These are phyloP conservation scores for Aspergillus sclerotioniger DNA, from an alignment of 495 filamentous ascomycete species.

Conservation along the genomic window DNA sequence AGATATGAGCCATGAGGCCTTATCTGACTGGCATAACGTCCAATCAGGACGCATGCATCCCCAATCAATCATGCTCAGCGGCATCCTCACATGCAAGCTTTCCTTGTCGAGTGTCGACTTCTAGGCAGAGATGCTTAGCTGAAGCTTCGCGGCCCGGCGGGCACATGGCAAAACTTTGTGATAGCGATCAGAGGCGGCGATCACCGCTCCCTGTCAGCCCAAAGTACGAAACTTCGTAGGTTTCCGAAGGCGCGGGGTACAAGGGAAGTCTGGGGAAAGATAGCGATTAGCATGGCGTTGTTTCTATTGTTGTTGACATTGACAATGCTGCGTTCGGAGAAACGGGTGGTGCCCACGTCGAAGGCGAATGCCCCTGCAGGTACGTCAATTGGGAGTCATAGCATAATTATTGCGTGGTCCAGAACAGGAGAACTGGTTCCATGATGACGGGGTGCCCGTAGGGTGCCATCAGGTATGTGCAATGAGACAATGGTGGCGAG, in stretches of 20 bases:
- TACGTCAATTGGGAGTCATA: not conserved
- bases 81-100: not conserved
- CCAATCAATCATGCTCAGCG: not conserved
- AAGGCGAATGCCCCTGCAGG: not conserved
- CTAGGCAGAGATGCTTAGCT: not conserved
- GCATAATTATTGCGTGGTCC: not conserved
- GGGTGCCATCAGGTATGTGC: not conserved
- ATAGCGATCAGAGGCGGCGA: slow-evolving; percentile 10
- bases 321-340: not conserved
- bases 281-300: too few species aligned
- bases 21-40: not conserved
- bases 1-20: not conserved
- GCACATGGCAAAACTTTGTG: not conserved
- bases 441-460: not conserved
- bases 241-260: slow-evolving; percentile 12
- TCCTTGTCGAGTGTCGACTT: not conserved
- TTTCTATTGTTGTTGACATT: not conserved
- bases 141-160: not conserved
- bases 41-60: not conserved
- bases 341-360: not conserved
- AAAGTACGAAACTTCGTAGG: slow-evolving; percentile 5
- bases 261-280: slow-evolving; percentile 7
- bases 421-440: not conserved
- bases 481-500: not conserved
- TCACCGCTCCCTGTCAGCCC: slow-evolving; percentile 2